Evolutionary conservation across 164 flowering plant genomes (phyloP).

Genomic region (Taxillus chinensis): DNA sequence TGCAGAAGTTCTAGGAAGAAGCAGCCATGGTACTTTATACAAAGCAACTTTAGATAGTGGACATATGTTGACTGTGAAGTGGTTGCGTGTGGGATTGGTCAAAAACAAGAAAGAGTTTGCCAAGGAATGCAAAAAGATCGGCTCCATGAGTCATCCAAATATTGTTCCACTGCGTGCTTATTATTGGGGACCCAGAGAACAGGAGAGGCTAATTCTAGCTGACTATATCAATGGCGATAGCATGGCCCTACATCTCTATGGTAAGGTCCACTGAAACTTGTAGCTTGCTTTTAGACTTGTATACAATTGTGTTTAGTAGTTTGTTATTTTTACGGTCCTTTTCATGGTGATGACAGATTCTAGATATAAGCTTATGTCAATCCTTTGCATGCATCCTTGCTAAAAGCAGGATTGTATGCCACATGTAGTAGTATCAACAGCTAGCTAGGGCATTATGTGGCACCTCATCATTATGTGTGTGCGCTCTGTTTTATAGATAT

Average conservation of each 20-base stretch:
- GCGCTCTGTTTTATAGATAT: too few relatives aligned
- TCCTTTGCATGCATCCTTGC: too few relatives aligned
- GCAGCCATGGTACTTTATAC: slow-evolving; percentile 95
- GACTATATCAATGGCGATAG: slow-evolving; percentile 77
- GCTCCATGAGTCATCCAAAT: slow-evolving; percentile 65
- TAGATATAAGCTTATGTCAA: too few relatives aligned
- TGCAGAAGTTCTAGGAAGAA: slow-evolving; percentile 97
- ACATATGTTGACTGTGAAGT: slow-evolving; percentile 83
- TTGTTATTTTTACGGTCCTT: too few relatives aligned
- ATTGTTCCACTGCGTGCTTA: slow-evolving; percentile 74
- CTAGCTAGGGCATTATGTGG: too few relatives aligned
- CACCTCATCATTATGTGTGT: too few relatives aligned
- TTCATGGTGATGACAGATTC: too few relatives aligned
- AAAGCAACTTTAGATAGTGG: slow-evolving; percentile 84
- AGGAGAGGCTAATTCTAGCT: slow-evolving; percentile 79
- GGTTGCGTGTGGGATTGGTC: slow-evolving; percentile 88
- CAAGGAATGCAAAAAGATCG: slow-evolving; percentile 80
- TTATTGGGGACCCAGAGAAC: slow-evolving; percentile 96
- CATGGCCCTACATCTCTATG: slow-evolving; percentile 87
- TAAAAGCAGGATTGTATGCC: too few relatives aligned
- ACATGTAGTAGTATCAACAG: too few relatives aligned
- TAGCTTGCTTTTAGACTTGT: neutral
- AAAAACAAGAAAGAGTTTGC: slow-evolving; percentile 86
- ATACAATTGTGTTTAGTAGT: neutral
- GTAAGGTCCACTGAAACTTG: slow-evolving; percentile 30